Base-by-base conservation (phyloP, 805 yeast species). In the Zygoascus flipseniorum region DNA sequence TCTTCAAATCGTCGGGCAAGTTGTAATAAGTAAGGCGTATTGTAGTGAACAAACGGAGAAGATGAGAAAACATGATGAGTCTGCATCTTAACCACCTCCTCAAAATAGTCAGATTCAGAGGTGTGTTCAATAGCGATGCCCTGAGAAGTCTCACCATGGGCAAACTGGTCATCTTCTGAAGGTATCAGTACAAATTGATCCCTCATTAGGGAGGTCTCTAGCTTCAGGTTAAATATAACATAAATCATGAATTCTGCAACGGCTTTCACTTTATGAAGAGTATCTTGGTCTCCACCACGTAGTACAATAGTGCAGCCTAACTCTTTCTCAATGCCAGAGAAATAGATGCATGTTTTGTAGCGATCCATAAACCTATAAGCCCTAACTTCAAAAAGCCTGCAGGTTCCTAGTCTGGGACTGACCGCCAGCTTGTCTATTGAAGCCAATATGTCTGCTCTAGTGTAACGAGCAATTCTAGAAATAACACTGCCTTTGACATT, bases 371-470 rank as follows among this genome's bases (percentile, higher is more conserved):
- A 78, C 2, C 81, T 72, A 64, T 73, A 92, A 2, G 85, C 78
- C 57, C 80, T 79, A 10, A 87, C 86, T 57, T 85, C 88, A 64
- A 93, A 85, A 6, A 69, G 67, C 2, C 75, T 79, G 68, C 98
- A 92, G 8, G 73, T 71, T 0, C 99, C 99, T 50, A 93, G 72
- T 52, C 77, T 80, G 2, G 88, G 81, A 43, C 74, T 76, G 59
- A 82, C 76, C 11, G 93, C 87, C 13, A 93, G 71, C 62, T 85
- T 87, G 63, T 93, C 97, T 51, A 89, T 85, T 0, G 97, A 85
- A 19, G 84, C 81, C 19, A 88, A 85, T 20, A 95, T 82, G 62
- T 89, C 97, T 0, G 95, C 89, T 49, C 80, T 82, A 0, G 96
- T 85, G 57, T 89, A 75, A 52, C 89, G 73, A 0, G 97, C 79